Percentiles rank a stretch among this genome's conserved stretches.
Evolutionary conservation across 2,329 filamentous ascomycete genomes (phyloP).

Genomic region (Fusarium armeniacum): DNA sequence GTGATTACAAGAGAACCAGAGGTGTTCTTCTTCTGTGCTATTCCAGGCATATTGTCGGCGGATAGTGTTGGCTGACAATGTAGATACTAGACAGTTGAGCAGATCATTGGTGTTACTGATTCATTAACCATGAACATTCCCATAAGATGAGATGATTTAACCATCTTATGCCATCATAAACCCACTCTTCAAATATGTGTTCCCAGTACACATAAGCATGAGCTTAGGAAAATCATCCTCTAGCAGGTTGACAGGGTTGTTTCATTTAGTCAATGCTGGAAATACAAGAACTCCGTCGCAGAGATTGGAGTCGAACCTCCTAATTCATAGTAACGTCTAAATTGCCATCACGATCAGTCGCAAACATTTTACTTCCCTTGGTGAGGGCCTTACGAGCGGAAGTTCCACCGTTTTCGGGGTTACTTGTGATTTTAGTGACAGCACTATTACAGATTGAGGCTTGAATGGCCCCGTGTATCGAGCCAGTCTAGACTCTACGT

Average conservation of each 20-base stretch:
- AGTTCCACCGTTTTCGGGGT: not conserved
- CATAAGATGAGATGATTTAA: not conserved
- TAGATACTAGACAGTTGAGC: constrained; percentile 29
- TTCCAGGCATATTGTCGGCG: rapidly evolving
- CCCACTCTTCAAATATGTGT: not conserved
- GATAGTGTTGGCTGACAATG: too few relatives aligned
- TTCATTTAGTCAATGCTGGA: not conserved
- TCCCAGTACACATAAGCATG: too few relatives aligned
- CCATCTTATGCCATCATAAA: not conserved
- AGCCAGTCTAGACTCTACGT: not conserved
- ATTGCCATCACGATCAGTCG: not conserved
- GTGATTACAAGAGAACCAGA: not conserved
- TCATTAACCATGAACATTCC: too few relatives aligned
- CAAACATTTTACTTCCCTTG: too few relatives aligned
- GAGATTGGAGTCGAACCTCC: not conserved
- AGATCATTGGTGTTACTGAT: not conserved
- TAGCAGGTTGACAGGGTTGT: not conserved
- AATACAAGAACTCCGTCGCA: not conserved
- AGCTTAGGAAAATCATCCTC: not conserved
- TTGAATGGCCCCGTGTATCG: not conserved
- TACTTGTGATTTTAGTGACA: not conserved
- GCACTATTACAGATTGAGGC: not conserved
- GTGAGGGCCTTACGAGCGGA: not conserved
- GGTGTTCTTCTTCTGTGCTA: too few relatives aligned
- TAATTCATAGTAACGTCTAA: not conserved